Evolutionary conservation across 495 filamentous ascomycete species (phyloP).

Genomic region (Aspergillus egyptiacus): DNA sequence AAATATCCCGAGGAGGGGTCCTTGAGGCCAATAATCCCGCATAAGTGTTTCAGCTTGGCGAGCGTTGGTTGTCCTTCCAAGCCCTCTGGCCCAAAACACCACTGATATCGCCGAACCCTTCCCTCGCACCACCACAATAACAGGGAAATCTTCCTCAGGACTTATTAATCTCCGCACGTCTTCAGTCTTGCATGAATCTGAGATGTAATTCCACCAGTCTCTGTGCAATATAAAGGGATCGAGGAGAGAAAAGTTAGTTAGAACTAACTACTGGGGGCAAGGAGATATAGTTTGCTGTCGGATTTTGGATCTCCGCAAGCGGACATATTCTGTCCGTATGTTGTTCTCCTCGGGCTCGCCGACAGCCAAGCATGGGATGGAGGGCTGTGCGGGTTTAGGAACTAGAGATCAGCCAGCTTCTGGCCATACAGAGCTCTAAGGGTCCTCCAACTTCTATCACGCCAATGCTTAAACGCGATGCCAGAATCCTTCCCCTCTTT

Average conservation of each 20-base stretch:
- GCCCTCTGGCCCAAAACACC: not conserved
- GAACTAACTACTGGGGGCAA: no score
- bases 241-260: no score
- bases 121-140: no score
- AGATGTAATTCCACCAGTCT: no score
- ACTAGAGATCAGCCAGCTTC: not conserved
- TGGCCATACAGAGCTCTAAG: not conserved
- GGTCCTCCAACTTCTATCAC: not conserved
- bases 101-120: no score
- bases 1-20: not conserved
- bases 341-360: not conserved
- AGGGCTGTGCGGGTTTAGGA: constrained; percentile 1
- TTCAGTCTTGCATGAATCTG: no score
- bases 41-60: not conserved
- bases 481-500: constrained; percentile 4
- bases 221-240: not conserved
- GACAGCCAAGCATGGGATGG: constrained; percentile 1
- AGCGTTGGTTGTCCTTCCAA: not conserved
- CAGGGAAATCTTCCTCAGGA: no score
- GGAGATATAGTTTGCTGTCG: constrained; percentile 2
- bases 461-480: not conserved
- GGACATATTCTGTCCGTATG: constrained; percentile 3
- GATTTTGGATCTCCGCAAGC: not conserved
- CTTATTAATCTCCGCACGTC: no score
- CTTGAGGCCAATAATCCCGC: not conserved